A percentile compares a stretch with the other conserved stretches of the same genome.
Evolutionary conservation across 208 protist species (phyloP).

Genomic region (Leishmania tropica): DNA sequence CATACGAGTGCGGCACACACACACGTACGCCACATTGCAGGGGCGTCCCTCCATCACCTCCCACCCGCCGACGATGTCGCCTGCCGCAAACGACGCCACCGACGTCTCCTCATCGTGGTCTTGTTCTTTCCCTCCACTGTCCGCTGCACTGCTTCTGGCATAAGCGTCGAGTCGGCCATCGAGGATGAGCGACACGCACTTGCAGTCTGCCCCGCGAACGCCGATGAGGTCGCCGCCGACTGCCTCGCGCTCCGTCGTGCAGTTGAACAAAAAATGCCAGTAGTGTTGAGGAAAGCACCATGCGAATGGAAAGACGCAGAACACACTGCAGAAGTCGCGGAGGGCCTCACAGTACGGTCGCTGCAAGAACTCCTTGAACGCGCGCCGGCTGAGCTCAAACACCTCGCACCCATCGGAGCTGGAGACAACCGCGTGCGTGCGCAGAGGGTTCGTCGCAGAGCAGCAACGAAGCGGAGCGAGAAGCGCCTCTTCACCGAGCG

Average conservation of each 20-base stretch:
- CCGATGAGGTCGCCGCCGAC: slow-evolving; percentile 15
- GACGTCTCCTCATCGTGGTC: neutral
- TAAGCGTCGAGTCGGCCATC: slow-evolving; percentile 18
- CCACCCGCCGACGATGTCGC: slow-evolving; percentile 17
- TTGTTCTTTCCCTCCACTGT: neutral
- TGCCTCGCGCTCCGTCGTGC: slow-evolving; percentile 16
- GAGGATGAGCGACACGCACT: slow-evolving; percentile 9
- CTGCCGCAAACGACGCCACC: slow-evolving; percentile 13
- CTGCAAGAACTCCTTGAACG: slow-evolving; percentile 12
- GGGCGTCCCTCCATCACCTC: slow-evolving; percentile 13
- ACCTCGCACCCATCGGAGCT: slow-evolving; percentile 12
- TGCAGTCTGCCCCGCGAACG: slow-evolving; percentile 1
- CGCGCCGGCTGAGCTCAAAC: slow-evolving; percentile 8
- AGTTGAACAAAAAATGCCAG: slow-evolving; percentile 22
- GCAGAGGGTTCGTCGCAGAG: slow-evolving; percentile 6
- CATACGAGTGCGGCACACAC: slow-evolving; percentile 12
- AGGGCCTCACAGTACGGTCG: slow-evolving; percentile 15
- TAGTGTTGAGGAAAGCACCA: slow-evolving; percentile 22
- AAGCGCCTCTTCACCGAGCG: slow-evolving; percentile 16
- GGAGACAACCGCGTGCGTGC: slow-evolving; percentile 16
- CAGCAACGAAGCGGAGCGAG: slow-evolving; percentile 9
- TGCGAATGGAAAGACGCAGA: slow-evolving; percentile 16
- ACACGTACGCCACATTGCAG: slow-evolving; percentile 13
- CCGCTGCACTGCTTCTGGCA: neutral
- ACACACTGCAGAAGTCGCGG: slow-evolving; percentile 15